Evolutionary conservation across 192 early-diverging fungal genomes (phyloP).

Genomic region (Rhizophagus prolifer): DNA sequence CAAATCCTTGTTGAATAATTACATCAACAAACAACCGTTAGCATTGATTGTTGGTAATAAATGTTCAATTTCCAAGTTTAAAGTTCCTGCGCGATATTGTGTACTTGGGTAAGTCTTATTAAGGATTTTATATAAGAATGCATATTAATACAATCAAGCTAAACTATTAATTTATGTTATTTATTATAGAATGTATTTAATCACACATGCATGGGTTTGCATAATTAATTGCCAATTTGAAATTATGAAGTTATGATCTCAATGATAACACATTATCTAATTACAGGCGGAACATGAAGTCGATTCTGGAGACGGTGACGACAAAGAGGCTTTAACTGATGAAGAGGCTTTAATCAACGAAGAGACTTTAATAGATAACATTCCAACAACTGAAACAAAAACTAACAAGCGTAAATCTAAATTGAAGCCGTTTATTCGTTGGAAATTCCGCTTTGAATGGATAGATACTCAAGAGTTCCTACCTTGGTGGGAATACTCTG

Average conservation of each 20-base stretch:
- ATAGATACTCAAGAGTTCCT: background rate
- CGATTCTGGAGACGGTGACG: background rate
- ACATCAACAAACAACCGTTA: background rate
- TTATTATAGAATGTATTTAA: background rate
- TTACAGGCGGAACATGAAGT: background rate
- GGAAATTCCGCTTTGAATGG: slow-evolving; percentile 23
- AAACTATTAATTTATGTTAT: background rate
- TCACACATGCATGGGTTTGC: slow-evolving; percentile 5
- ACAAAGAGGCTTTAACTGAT: background rate
- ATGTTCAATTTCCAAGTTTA: background rate
- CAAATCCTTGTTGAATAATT: background rate
- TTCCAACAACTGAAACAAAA: background rate
- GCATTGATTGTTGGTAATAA: background rate
- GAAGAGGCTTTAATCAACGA: background rate
- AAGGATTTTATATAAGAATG: background rate
- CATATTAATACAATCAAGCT: background rate
- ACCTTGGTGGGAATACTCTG: slow-evolving; percentile 2
- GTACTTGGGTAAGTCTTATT: background rate
- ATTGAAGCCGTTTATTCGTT: background rate
- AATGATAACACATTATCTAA: background rate
- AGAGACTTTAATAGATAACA: background rate
- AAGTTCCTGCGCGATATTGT: slow-evolving; percentile 4
- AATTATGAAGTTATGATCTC: background rate
- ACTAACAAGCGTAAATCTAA: background rate
- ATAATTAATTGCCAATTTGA: background rate